phyloP scores from a whole-genome alignment of 257 asterid species.

The Thymus quinquecostatus region DNA sequence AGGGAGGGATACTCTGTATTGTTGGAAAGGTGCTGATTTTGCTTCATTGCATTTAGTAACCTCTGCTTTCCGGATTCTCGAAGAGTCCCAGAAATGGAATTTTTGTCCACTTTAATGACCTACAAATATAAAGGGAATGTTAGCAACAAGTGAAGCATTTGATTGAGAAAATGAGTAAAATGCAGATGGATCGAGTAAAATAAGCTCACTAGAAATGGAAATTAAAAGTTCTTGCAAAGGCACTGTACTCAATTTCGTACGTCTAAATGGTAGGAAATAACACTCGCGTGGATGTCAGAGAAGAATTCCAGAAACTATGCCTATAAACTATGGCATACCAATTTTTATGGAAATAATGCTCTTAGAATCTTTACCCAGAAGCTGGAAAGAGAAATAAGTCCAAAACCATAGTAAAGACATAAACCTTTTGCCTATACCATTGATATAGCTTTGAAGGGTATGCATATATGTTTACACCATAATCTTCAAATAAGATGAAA shows the following conservation, averaged over 20 bases:
- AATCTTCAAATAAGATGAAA: neutral
- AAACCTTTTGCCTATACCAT: neutral
- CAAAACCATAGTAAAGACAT: neutral
- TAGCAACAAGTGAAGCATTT: conserved; percentile 14
- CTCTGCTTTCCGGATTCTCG: conserved; percentile 79
- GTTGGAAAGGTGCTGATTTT: conserved; percentile 52
- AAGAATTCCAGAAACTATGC: no score
- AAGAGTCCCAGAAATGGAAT: conserved; percentile 61
- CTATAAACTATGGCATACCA: no score
- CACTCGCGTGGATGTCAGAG: no score
- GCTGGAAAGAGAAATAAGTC: no score
- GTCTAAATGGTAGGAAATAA: no score
- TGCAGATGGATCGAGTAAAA: neutral
- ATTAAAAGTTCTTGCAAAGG: no score
- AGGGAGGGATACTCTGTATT: conserved; percentile 48
- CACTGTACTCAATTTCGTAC: no score
- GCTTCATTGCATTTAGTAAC: conserved; percentile 61
- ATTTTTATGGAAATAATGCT: no score
- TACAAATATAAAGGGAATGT: conserved; percentile 26
- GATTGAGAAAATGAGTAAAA: conserved; percentile 13
- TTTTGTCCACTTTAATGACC: conserved; percentile 68
- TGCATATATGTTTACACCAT: neutral
- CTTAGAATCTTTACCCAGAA: no score
- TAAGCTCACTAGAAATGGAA: neutral
- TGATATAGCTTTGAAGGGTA: neutral